Base-by-base conservation (phyloP, 129 eudicot species). In the Flaveria trinervia region DNA sequence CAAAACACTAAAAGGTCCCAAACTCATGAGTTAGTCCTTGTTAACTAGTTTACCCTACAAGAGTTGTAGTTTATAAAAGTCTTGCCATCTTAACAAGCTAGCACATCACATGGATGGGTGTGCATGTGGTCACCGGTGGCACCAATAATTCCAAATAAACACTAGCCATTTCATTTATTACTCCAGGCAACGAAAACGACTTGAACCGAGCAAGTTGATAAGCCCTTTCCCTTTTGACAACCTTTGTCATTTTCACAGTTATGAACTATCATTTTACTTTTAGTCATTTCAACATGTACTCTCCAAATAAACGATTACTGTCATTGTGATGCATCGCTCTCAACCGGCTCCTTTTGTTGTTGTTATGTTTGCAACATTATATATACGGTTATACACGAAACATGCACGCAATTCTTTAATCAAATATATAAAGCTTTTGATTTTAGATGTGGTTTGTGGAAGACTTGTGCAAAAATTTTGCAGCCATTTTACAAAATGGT, bases 191-290 rank as follows among this genome's bases (percentile, higher is more conserved):
- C 16, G 69, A 64, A 64, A 64, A 64, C 22, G 46, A 64, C 69
- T 11, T 30, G 46, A 36, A 20, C 69, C 69, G 15, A 62, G 30
- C 23, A 64, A 64, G 75, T 67, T 80, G 74, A 64, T 36, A 60
- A 54, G 41, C 79, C 75, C 73, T 59, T 74, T 74, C 41, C 70
- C 76, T 61, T 22, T 80, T 80, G 65, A 55, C 70, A 74, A 74
- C 43, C 71, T 74, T 79, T 74, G 76, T 74, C 80, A 28, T 80
- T 74, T 74, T 80, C 84, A 56, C 46, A 57, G 23, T 44, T 43
- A 46, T 22, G 17, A 74, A 75, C 44, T 5, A 67, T 30, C 36
- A 26, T 43, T 45, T 45, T 41, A 74, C 43, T n/a, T 60, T 56
- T 62, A 41, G 25, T 71, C 41, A 73, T 56, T 73, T 65, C 39